Evolutionary conservation across 2,329 filamentous ascomycete species (phyloP).

Genomic region (Stenocarpella maydis): DNA sequence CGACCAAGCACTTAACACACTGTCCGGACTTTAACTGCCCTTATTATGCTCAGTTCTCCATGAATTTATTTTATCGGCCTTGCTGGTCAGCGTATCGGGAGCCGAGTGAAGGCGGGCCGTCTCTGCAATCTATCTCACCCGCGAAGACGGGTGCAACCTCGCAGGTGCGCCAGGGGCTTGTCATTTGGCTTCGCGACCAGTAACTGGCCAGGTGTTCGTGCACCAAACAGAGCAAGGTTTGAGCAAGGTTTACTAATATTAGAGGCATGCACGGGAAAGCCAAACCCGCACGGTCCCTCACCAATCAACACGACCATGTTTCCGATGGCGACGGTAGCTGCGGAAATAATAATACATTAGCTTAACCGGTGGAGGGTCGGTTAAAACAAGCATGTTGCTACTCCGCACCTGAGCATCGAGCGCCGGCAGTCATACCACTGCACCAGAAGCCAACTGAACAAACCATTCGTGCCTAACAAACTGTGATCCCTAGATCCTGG

Average conservation of each 20-base stretch:
- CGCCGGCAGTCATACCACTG: constrained; percentile 13
- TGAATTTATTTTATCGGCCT: too few species aligned
- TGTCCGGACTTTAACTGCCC: too few species aligned
- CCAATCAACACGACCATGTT: not conserved
- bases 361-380: not conserved
- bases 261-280: not conserved
- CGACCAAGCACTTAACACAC: too few species aligned
- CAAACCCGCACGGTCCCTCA: not conserved
- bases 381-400: constrained; percentile 22
- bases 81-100: too few species aligned
- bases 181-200: not conserved
- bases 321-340: constrained; percentile 1
- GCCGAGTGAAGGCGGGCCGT: not conserved
- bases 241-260: too few species aligned
- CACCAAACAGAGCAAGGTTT: not conserved
- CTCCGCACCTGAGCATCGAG: constrained; percentile 12
- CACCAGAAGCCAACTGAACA: not conserved
- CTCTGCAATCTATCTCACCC: not conserved
- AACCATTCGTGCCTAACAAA: not conserved
- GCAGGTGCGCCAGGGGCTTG: not conserved
- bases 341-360: not conserved
- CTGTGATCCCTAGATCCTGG: not conserved
- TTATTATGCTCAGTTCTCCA: too few species aligned
- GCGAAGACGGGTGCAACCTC: constrained; percentile 12
- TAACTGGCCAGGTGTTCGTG: constrained; percentile 6